Evolutionary conservation across 306 rosid genomes (phyloP), one percentile per base, ranked within the genome.

Genomic region (Macrotyloma uniflorum): DNA sequence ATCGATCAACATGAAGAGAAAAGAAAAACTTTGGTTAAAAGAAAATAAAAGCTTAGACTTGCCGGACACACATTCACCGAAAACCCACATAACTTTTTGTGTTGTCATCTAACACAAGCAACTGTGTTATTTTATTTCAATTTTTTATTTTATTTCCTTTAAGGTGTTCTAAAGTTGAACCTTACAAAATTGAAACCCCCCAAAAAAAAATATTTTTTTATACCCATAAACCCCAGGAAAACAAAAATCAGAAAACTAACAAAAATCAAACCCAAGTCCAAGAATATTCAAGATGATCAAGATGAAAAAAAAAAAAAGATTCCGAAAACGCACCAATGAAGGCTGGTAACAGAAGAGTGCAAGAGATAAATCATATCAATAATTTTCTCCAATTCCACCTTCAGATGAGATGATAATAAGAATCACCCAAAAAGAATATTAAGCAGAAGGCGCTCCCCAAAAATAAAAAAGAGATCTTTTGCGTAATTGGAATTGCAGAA

Each of bases 311-410:
- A 16, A 16, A 3, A 4, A 16, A 0, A 19, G 23, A 64, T 14
- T 20, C 4, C 75, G 33, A 13, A 83, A 74, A 89, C 94, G 85
- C 93, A 89, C 97, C 98, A 82, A 84, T 50, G 67, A 82, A 80
- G 83, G 85, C 70, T 73, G 53, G 85, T 70, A 72, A 77, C 46
- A 75, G 79, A 83, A 82, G 77, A 85, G 65, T 72, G 77, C 36
- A 30, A 83, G 4, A 32, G 82, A 84, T 20, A 66, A 82, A 87
- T 68, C 97, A 93, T 88, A 32, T 45, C 87, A 80, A 61, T 62
- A 84, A 76, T 78, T 88, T 67, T 79, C 80, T 57, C 42, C 59
- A 82, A 76, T 82, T 83, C 71, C 24, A 83, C 59, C 71, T 55
- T 53, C 71, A 43, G 87, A 88, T 86, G 86, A 82, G 77, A 72